Evolutionary conservation across 495 filamentous ascomycete genomes (phyloP).

Genomic region (Annulohypoxylon moriforme): DNA sequence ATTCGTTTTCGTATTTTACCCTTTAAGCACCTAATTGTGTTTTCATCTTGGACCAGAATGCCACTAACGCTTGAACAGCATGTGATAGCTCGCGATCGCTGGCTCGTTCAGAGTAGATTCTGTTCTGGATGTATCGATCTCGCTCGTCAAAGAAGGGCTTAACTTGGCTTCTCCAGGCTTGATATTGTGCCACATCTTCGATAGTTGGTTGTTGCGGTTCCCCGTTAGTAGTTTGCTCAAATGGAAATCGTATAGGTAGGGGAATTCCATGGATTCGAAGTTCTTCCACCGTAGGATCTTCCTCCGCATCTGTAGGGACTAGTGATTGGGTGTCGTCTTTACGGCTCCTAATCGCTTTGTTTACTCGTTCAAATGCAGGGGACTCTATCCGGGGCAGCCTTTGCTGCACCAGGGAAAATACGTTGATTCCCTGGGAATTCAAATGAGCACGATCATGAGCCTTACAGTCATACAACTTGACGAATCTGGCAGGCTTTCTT

Average conservation of each 20-base stretch:
- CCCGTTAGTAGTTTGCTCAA: background rate
- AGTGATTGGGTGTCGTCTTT: background rate
- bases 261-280: constrained; percentile 7
- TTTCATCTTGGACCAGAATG: constrained; percentile 27
- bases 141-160: constrained; percentile 28
- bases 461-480: constrained; percentile 33
- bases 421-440: constrained; percentile 21
- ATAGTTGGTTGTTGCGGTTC: constrained; percentile 18
- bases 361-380: constrained; percentile 19
- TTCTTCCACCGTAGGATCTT: background rate
- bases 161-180: constrained; percentile 14
- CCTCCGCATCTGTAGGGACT: background rate
- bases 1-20: background rate
- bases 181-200: constrained; percentile 26
- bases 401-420: constrained; percentile 31
- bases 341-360: background rate
- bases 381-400: constrained; percentile 28
- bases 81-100: constrained; percentile 17
- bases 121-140: constrained; percentile 32
- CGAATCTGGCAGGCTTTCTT: constrained; percentile 21
- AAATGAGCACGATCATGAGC: constrained; percentile 33
- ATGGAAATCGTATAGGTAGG: constrained; percentile 20
- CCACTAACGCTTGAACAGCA: constrained; percentile 8
- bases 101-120: constrained; percentile 22
- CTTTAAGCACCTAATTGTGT: background rate